Base-by-base conservation (phyloP, 176 grass and related monocot species). In the Lolium multiflorum region DNA sequence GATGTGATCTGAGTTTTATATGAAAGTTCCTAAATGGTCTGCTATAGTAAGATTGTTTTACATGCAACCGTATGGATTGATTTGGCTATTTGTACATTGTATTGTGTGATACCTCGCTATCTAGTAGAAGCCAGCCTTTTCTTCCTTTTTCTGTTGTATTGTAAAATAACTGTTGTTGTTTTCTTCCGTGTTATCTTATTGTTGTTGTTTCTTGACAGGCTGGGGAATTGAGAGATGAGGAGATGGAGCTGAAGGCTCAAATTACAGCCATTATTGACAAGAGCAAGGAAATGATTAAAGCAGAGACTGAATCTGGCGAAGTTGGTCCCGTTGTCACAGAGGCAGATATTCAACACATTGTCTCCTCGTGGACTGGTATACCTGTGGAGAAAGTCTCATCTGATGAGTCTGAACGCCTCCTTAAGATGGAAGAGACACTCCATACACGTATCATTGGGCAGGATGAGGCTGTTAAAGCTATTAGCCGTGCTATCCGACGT, bases 381-480 rank as follows among this genome's bases (percentile, higher is more conserved):
- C 96, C 93, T 31, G 96, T 98, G 26, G 96, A 98, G 84, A 98
- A 96, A 87, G 96, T 98, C 22, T 98, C 92, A 59, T 92, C 87
- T 5, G 96, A 98, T 26, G 96, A 98, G 81, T 94, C 91, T 67
- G 90, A 91, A 80, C 94, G 96, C 21, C 96, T 98, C 71, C 92
- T 98, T 60, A 96, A 98, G 87, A 98, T 98, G 96, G 96, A 98
- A 77, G 96, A 98, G 82, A 96, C 96, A 16, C 87, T 98, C 13
- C 93, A 94, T 81, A 91, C 83, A 2, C 97, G 97, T 76, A 91
- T 98, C 50, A 92, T 98, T 82, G 97, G 97, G 22, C 97, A 98
- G 79, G 97, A 98, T 41, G 97, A 98, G 77, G 96, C 96, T 50
- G 96, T 98, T 41, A 96, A 94, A 87, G 97, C 97, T 77, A 98